Evolutionary conservation across 306 rosid species (phyloP).

Genomic region (Prunus padus): DNA sequence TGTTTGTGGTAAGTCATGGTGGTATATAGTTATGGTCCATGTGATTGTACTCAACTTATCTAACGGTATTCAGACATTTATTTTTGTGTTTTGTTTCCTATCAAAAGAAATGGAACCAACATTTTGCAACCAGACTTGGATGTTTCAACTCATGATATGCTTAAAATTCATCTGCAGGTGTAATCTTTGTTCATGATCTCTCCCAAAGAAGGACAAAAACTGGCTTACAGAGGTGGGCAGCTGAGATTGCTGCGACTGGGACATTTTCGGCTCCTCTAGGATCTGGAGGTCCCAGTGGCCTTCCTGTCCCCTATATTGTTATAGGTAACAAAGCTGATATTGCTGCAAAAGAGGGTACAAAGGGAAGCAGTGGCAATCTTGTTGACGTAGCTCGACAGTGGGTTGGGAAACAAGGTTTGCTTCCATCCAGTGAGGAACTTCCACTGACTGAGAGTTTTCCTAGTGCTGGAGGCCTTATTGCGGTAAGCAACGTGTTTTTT

Average conservation of each 20-base stretch:
- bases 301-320: slow-evolving; percentile 88
- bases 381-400: slow-evolving; percentile 98
- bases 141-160: slow-evolving; percentile 14
- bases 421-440: slow-evolving; percentile 94
- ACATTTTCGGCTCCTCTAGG: slow-evolving; percentile 95
- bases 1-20: neutral
- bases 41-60: neutral
- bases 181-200: slow-evolving; percentile 97
- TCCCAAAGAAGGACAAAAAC: slow-evolving; percentile 93
- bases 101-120: slow-evolving; percentile 10
- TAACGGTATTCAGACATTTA: neutral
- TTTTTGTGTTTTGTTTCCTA: slow-evolving; percentile 7
- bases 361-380: slow-evolving; percentile 96
- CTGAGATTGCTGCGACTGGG: slow-evolving; percentile 86
- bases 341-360: slow-evolving; percentile 85
- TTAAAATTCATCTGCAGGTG: slow-evolving; percentile 63
- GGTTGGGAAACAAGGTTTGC: slow-evolving; percentile 99
- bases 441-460: slow-evolving; percentile 96
- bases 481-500: slow-evolving; percentile 51
- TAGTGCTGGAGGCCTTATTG: slow-evolving; percentile 69
- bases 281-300: slow-evolving; percentile 94
- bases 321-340: slow-evolving; percentile 95
- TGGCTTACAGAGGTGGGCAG: slow-evolving; percentile 93
- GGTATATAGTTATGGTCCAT: neutral
- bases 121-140: slow-evolving; percentile 16